Conservation (phyloP, 176 grass and related monocot genomes). For the Pontederia paniculata region DNA sequence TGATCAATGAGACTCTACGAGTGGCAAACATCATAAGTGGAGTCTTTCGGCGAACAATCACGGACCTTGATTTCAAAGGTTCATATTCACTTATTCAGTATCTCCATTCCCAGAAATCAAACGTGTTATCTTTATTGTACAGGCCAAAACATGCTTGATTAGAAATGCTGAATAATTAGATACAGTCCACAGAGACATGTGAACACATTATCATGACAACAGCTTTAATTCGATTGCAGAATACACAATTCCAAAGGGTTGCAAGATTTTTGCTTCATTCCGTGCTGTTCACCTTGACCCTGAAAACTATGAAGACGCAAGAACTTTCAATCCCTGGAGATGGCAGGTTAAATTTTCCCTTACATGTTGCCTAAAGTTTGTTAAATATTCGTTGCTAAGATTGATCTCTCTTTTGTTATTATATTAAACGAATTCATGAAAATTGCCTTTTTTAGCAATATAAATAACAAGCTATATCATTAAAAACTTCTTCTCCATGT, state of each 20-base stretch:
- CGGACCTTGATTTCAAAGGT: slow-evolving; percentile 87
- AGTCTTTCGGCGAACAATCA: slow-evolving; percentile 83
- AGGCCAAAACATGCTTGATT: neutral
- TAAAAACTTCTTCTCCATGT: no score
- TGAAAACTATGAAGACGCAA: slow-evolving; percentile 65
- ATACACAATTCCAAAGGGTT: slow-evolving; percentile 88
- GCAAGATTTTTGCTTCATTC: slow-evolving; percentile 90
- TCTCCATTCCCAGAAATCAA: neutral
- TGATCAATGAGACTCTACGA: slow-evolving; percentile 91
- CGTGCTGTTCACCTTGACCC: slow-evolving; percentile 76
- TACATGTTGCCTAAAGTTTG: neutral
- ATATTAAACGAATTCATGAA: neutral
- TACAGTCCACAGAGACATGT: no score
- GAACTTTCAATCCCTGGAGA: slow-evolving; percentile 86
- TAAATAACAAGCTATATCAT: no score
- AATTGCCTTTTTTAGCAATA: no score
- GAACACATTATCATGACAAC: no score
- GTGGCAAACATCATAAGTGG: slow-evolving; percentile 90
- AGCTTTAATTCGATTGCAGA: slow-evolving; percentile 26
- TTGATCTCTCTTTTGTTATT: neutral
- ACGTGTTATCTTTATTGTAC: slow-evolving; percentile 3
- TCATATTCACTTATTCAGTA: neutral
- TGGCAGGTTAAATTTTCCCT: slow-evolving; percentile 38
- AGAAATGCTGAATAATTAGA: no score
- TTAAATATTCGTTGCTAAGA: neutral